These are phyloP conservation scores for Sporothrix luriei DNA, from an alignment of 2,329 filamentous ascomycete genomes.

Conservation along the genomic window DNA sequence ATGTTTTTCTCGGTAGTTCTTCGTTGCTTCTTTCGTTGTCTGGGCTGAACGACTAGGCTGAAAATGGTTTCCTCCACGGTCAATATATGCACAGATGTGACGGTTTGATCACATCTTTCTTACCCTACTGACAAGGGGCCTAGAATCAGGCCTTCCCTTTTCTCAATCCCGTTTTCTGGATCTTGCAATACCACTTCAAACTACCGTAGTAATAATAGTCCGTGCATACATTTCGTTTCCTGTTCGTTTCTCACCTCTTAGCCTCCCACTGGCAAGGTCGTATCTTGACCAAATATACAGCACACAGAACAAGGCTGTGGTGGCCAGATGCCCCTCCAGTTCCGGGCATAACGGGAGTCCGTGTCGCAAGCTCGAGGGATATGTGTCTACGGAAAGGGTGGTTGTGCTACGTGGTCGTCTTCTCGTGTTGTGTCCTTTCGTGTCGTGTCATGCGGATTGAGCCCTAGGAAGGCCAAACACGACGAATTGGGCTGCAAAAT, in stretches of 20 bases:
- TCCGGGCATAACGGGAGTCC: neutral
- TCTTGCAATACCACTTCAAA: slow-evolving; percentile 12
- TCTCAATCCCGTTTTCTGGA: neutral
- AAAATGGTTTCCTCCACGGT: neutral
- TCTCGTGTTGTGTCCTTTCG: no score
- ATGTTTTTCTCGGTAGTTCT: neutral
- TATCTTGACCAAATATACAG: neutral
- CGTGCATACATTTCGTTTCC: neutral
- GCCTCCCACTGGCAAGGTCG: neutral
- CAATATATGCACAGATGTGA: neutral
- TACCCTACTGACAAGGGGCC: neutral
- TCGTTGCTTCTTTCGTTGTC: neutral
- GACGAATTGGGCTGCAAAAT: neutral
- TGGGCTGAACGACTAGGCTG: neutral
- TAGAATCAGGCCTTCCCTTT: neutral
- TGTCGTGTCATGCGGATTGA: neutral
- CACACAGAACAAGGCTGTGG: slow-evolving; percentile 6
- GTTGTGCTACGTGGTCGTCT: slow-evolving; percentile 8
- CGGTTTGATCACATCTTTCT: neutral
- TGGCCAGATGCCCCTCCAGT: neutral
- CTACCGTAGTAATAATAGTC: neutral
- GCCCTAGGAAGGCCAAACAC: neutral
- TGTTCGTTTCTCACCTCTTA: neutral
- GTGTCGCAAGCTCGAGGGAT: neutral
- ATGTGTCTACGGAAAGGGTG: neutral